Evolutionary conservation across 177 flowering plant genomes (phyloP).

Genomic region (Tripterygium wilfordii): DNA sequence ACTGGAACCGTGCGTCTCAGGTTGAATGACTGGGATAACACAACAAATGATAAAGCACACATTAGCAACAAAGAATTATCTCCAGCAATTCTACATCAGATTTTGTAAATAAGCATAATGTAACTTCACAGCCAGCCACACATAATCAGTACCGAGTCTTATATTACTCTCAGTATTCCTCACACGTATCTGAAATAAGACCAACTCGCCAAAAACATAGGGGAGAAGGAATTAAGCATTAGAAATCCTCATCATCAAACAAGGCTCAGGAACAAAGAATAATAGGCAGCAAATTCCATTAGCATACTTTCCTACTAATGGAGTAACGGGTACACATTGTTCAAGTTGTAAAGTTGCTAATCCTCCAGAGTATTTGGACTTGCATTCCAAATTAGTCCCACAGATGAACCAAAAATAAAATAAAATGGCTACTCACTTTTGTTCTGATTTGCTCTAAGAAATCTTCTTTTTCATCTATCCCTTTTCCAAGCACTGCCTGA

Average conservation of each 20-base stretch:
- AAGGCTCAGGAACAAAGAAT: background rate
- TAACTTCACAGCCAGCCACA: no score
- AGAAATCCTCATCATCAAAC: no score
- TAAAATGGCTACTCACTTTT: conserved; percentile 36
- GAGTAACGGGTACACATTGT: background rate
- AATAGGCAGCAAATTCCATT: background rate
- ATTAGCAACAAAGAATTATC: background rate
- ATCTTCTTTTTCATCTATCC: conserved; percentile 47
- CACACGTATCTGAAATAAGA: no score
- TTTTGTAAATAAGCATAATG: no score
- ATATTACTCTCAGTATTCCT: no score
- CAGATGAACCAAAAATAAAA: background rate
- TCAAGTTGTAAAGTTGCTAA: background rate
- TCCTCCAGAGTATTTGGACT: background rate
- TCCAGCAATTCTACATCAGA: no score
- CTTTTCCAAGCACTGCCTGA: conserved; percentile 23
- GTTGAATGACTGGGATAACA: conserved; percentile 58
- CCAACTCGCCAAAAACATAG: no score
- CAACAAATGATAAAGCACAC: background rate
- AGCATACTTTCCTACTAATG: background rate
- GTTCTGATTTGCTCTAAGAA: conserved; percentile 70
- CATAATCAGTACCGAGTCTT: no score
- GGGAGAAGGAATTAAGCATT: no score
- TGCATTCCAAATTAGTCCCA: background rate
- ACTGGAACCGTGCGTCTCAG: conserved; percentile 53